A percentile compares a stretch with the other conserved stretches of the same genome.
phyloP scores from a whole-genome alignment of 1,139 yeast genomes.

The Lodderomyces oxycetoniae region DNA sequence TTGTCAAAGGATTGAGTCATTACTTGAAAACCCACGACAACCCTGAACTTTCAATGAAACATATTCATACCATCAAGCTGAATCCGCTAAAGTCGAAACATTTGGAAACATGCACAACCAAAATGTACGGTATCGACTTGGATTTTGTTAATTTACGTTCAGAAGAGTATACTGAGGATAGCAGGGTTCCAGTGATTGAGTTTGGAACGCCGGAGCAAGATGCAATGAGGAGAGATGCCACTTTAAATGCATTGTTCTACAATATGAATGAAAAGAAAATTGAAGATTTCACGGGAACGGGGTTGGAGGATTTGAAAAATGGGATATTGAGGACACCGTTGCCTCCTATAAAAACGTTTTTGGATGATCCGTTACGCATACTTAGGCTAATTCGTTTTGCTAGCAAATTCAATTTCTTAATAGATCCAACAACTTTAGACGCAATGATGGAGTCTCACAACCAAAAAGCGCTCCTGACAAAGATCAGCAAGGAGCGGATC shows the following conservation, averaged over 20 bases:
- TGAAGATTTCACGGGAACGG: slow-evolving; percentile 80
- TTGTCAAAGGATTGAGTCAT: slow-evolving; percentile 62
- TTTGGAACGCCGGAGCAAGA: slow-evolving; percentile 92
- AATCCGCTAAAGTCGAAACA: slow-evolving; percentile 96
- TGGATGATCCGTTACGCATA: slow-evolving; percentile 91
- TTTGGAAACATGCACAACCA: slow-evolving; percentile 92
- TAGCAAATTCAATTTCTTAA: slow-evolving; percentile 62
- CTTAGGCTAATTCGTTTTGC: slow-evolving; percentile 83
- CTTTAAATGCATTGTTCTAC: slow-evolving; percentile 85
- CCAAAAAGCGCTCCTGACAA: slow-evolving; percentile 54
- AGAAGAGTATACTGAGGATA: slow-evolving; percentile 76
- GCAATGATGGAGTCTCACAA: slow-evolving; percentile 67
- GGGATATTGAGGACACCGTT: slow-evolving; percentile 87
- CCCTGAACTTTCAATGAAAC: slow-evolving; percentile 41
- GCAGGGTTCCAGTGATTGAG: slow-evolving; percentile 72
- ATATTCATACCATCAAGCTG: slow-evolving; percentile 77
- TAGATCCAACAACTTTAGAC: slow-evolving; percentile 53
- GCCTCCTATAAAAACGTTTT: slow-evolving; percentile 75
- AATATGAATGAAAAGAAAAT: slow-evolving; percentile 62
- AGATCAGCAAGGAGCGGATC: slow-evolving; percentile 86
- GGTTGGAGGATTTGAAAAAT: slow-evolving; percentile 60
- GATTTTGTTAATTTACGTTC: slow-evolving; percentile 90
- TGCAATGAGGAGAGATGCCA: slow-evolving; percentile 91
- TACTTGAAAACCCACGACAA: slow-evolving; percentile 46
- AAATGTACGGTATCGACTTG: slow-evolving; percentile 70